phyloP scores from a whole-genome alignment of 2,329 filamentous ascomycete genomes.

The Dothistroma pini region DNA sequence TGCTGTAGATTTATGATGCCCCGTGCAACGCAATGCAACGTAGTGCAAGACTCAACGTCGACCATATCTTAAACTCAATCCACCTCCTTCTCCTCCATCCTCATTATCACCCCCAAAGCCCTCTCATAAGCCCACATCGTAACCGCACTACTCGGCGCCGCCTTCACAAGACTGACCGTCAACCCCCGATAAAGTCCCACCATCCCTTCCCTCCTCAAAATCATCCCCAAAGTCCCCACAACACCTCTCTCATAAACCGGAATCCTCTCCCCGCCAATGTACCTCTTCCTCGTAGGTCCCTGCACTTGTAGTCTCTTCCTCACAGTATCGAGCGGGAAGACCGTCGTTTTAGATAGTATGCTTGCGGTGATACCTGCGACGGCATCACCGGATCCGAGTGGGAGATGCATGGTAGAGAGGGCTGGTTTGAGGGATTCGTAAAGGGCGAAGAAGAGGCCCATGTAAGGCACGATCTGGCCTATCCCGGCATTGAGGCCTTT shows the following conservation, averaged over 20 bases:
- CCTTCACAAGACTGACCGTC: slow-evolving; percentile 85
- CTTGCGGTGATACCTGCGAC: slow-evolving; percentile 76
- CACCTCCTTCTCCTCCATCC: slow-evolving; percentile 15
- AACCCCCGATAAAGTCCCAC: slow-evolving; percentile 84
- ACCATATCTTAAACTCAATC: too few relatives aligned
- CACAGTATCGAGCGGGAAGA: slow-evolving; percentile 91
- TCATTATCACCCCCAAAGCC: slow-evolving; percentile 49
- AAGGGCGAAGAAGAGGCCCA: slow-evolving; percentile 90
- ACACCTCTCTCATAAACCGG: slow-evolving; percentile 73
- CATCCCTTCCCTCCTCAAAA: slow-evolving; percentile 68
- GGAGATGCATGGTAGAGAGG: slow-evolving; percentile 49
- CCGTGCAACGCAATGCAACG: background rate
- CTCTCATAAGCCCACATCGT: slow-evolving; percentile 95
- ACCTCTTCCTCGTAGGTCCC: slow-evolving; percentile 74
- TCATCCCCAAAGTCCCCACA: slow-evolving; percentile 60
- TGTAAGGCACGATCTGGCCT: slow-evolving; percentile 87
- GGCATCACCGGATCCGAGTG: slow-evolving; percentile 73
- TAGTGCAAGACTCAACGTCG: background rate
- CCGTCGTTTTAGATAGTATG: slow-evolving; percentile 77
- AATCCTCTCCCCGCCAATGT: slow-evolving; percentile 69
- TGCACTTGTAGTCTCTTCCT: slow-evolving; percentile 93
- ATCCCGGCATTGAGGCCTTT: slow-evolving; percentile 78
- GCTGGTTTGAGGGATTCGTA: slow-evolving; percentile 69
- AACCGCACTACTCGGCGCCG: slow-evolving; percentile 85
- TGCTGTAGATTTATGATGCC: slow-evolving; percentile 2